Percentiles rank a stretch among this genome's conserved stretches.
phyloP scores from a whole-genome alignment of 2,329 filamentous ascomycete species.

The Claviceps capensis region DNA sequence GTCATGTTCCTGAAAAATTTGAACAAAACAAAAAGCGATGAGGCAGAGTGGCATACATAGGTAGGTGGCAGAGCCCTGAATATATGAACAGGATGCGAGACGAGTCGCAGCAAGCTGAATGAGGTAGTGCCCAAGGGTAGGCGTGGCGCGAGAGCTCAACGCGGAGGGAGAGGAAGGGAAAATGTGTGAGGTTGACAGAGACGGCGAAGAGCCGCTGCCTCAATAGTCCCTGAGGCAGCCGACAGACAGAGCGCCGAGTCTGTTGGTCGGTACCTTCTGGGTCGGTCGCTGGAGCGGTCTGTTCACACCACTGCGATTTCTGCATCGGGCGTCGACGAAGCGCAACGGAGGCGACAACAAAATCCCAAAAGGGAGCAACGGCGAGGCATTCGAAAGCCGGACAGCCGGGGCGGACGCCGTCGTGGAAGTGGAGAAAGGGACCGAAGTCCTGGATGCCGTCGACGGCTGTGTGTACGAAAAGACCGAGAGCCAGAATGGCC shows the following conservation, averaged over 20 bases:
- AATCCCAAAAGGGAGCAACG: conserved; percentile 5
- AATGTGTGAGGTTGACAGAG: neutral
- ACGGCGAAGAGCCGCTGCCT: neutral
- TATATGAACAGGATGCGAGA: neutral
- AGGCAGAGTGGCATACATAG: conserved; percentile 12
- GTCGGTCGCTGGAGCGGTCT: conserved; percentile 8
- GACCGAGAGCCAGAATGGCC: conserved; percentile 10
- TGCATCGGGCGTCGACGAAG: conserved; percentile 7
- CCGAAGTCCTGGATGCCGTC: conserved; percentile 3
- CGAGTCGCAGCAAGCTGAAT: conserved; percentile 21
- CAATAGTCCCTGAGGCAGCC: conserved; percentile 1
- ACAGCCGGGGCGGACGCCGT: conserved; percentile 10
- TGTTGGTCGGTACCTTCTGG: conserved; percentile 6
- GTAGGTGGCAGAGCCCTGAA: conserved; percentile 8
- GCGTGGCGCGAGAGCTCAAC: neutral
- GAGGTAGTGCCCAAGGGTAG: conserved; percentile 7
- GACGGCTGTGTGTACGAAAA: neutral
- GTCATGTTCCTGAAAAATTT: neutral
- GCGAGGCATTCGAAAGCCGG: conserved; percentile 4
- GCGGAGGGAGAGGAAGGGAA: neutral
- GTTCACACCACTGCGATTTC: conserved; percentile 5
- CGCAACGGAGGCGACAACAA: conserved; percentile 3
- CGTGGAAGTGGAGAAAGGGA: conserved; percentile 9
- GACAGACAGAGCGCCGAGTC: neutral
- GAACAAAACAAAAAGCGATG: conserved; percentile 10